Conservation (phyloP, 345 rosid species). For the Adansonia digitata region DNA sequence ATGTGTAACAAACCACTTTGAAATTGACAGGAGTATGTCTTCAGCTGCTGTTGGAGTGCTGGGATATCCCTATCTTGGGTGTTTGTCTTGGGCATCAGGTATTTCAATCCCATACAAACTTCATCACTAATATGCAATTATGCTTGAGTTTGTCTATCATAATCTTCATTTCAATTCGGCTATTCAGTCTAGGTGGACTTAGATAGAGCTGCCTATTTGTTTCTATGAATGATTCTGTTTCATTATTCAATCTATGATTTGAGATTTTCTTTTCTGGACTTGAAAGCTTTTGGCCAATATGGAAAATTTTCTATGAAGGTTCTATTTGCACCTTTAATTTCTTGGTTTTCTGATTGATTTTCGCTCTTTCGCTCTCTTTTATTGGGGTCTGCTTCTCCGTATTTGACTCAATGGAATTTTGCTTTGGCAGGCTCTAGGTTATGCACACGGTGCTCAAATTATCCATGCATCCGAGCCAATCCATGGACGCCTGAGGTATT, state of each 20-base stretch:
- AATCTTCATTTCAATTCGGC: not conserved
- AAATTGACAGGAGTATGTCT: conserved; percentile 76
- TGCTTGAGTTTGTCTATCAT: not conserved
- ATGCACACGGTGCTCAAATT: conserved; percentile 79
- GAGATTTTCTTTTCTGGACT: not conserved
- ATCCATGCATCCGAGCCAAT: conserved; percentile 89
- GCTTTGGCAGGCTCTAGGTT: conserved; percentile 77
- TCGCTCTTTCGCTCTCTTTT: not conserved
- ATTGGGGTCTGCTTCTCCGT: not conserved
- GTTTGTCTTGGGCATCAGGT: conserved; percentile 99
- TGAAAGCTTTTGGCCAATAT: not conserved
- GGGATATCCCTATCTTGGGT: conserved; percentile 85
- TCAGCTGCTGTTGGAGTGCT: conserved; percentile 70
- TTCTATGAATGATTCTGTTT: not conserved
- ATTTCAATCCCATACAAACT: conserved; percentile 5
- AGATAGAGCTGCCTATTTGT: not conserved
- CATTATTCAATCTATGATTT: conserved; percentile 8
- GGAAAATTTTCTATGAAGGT: not conserved
- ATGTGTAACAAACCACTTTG: conserved; percentile 21
- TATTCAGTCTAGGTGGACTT: not conserved
- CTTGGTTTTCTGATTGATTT: not conserved
- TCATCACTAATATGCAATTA: not conserved
- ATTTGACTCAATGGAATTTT: conserved; percentile 14
- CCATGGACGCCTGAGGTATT: conserved; percentile 93
- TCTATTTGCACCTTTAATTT: not conserved